A percentile compares a stretch with the other conserved stretches of the same genome.
Conservation (phyloP, 2,329 filamentous ascomycete species). For the Pseudopithomyces chartarum region DNA sequence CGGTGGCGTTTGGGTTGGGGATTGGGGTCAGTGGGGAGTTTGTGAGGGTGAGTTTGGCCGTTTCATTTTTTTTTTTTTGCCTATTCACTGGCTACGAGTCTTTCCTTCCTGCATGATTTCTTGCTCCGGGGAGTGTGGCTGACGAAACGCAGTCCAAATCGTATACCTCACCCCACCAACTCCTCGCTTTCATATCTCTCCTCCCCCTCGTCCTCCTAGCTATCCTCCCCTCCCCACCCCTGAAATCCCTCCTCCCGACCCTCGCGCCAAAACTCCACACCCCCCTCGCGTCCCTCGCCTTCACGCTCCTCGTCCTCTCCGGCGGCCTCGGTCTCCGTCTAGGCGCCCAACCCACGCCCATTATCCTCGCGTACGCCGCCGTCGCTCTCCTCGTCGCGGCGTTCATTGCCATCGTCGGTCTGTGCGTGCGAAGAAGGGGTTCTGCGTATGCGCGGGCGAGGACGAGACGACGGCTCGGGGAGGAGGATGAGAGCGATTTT, state of each 20-base stretch:
- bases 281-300: constrained; percentile 49
- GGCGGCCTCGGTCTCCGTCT: constrained; percentile 42
- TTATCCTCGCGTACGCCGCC: constrained; percentile 35
- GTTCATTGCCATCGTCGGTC: constrained; percentile 24
- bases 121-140: too few relatives aligned
- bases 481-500: constrained; percentile 29
- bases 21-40: constrained; percentile 48
- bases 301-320: constrained; percentile 34
- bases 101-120: too few relatives aligned
- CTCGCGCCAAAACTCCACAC: constrained; percentile 44
- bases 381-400: constrained; percentile 29
- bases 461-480: constrained; percentile 9
- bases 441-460: constrained; percentile 29
- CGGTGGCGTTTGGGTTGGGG: constrained; percentile 48
- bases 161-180: constrained; percentile 54
- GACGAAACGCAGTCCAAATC: constrained; percentile 42
- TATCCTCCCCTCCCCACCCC: constrained; percentile 34
- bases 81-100: too few relatives aligned
- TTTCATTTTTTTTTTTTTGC: too few relatives aligned
- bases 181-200: constrained; percentile 50
- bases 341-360: constrained; percentile 23
- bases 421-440: constrained; percentile 33
- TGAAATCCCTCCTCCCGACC: constrained; percentile 20
- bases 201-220: constrained; percentile 36
- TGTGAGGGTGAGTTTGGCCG: constrained; percentile 42